Percentiles rank a stretch among this genome's conserved stretches.
These are phyloP conservation scores for Vitis cinerea DNA, from an alignment of 164 flowering plant genomes.

Conservation along the genomic window DNA sequence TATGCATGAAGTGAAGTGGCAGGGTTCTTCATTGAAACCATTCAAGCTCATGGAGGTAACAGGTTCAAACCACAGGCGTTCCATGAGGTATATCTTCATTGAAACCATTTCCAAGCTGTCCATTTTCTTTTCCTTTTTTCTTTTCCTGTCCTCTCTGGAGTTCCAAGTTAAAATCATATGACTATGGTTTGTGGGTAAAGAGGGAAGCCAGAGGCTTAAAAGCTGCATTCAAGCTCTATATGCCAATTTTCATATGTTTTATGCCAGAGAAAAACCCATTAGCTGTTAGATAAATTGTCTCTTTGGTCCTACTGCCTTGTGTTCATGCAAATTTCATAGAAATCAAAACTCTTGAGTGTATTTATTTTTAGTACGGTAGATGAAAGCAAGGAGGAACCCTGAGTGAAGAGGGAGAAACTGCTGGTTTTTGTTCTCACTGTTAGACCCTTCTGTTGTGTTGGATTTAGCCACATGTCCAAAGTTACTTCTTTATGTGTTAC, in stretches of 20 bases:
- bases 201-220: too few species aligned
- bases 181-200: too few species aligned
- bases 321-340: neutral
- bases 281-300: neutral
- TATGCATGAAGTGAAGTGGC: conserved; percentile 30
- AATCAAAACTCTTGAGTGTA: neutral
- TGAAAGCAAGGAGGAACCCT: neutral
- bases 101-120: neutral
- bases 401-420: neutral
- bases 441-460: neutral
- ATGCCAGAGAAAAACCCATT: neutral
- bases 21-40: conserved; percentile 31
- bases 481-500: neutral
- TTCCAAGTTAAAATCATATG: too few species aligned
- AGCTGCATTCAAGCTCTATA: too few species aligned
- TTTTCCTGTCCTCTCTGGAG: neutral
- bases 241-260: too few species aligned
- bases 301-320: neutral
- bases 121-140: neutral
- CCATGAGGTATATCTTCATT: conserved; percentile 34
- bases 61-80: conserved; percentile 43
- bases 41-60: conserved; percentile 30
- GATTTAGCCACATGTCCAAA: neutral
- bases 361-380: neutral
- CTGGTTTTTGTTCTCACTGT: neutral